A percentile compares a stretch with the other conserved stretches of the same genome.
These are phyloP conservation scores for Licmophora abbreviata DNA, from an alignment of 108 stramenopile genomes.

Conservation along the genomic window DNA sequence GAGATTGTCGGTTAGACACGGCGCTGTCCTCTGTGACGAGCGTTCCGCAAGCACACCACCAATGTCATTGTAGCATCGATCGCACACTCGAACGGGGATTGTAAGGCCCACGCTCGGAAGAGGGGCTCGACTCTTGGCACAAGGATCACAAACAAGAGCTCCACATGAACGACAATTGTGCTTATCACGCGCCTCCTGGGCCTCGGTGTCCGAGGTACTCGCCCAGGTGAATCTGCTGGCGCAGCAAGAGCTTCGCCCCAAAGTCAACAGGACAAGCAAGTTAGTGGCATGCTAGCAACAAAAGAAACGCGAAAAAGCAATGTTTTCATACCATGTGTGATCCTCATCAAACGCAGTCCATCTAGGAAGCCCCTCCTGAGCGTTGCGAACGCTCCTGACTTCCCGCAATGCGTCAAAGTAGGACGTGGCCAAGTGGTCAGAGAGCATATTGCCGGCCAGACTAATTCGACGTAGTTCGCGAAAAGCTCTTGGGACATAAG, in stretches of 20 bases:
- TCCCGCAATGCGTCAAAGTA: slow-evolving; percentile 90
- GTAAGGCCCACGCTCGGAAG: slow-evolving; percentile 85
- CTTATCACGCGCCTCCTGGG: slow-evolving; percentile 89
- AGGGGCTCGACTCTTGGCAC: slow-evolving; percentile 75
- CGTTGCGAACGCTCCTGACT: slow-evolving; percentile 63
- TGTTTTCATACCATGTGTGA: slow-evolving; percentile 60
- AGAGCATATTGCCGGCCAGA: slow-evolving; percentile 85
- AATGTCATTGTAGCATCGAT: slow-evolving; percentile 90
- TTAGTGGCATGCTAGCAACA: not conserved
- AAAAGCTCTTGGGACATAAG: slow-evolving; percentile 73
- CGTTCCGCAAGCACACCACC: slow-evolving; percentile 34
- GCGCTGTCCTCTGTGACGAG: slow-evolving; percentile 1
- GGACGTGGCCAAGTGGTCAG: slow-evolving; percentile 69
- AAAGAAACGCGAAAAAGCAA: not conserved
- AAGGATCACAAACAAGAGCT: slow-evolving; percentile 89
- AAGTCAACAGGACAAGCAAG: slow-evolving; percentile 3
- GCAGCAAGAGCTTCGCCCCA: slow-evolving; percentile 84
- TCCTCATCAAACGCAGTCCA: slow-evolving; percentile 92
- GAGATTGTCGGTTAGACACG: slow-evolving; percentile 1
- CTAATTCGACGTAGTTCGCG: slow-evolving; percentile 70
- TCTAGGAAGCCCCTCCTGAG: slow-evolving; percentile 58
- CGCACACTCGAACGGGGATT: slow-evolving; percentile 83
- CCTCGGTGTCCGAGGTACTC: slow-evolving; percentile 79
- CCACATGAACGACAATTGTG: slow-evolving; percentile 96
- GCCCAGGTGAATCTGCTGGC: slow-evolving; percentile 91